Base-by-base conservation (phyloP, 345 rosid species). In the Syzygium oleosum region DNA sequence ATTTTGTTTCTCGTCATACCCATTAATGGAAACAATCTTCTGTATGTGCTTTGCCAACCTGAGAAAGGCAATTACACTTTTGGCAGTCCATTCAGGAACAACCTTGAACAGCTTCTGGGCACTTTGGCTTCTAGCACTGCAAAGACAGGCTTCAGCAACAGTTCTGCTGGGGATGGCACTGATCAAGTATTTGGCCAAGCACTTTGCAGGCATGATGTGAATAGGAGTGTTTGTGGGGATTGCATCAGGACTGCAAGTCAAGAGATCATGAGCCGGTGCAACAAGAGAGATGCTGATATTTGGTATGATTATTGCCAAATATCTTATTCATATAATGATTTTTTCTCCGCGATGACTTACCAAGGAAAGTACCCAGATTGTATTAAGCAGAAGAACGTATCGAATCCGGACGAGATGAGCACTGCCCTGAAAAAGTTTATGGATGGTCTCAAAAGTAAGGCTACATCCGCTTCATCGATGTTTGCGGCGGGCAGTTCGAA, bases 31-130 rank as follows among this genome's bases (percentile, higher is more conserved):
- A 27, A 52, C 86, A 22, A 1, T 34, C 51, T 31, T 53, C 61
- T 54, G 65, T 0, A 19, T 2, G 1, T 54, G 51, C 12, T 54
- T 51, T 85, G 86, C 46, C 25, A 0, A 5, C 1, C 25, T 2
- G 7, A 21, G 9, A 54, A 54, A 5, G 9, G 0, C 63, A 52
- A 54, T 31, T 54, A 10, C 49, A 73, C 31, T 41, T 31, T n/a
- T 1, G 61, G n/a, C 46, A 85, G 65, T 9, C 61, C 63, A 2
- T 85, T 85, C 29, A 0, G 27, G 25, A 53, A 6, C 14, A 85
- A 85, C 86, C 86, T 85, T n/a, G 49, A 54, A 29, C 31, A 85
- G 61, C 63, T 85, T 54, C 86, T 85, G 65, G 51, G 19, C 2
- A 54, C 7, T 21, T 85, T 85, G 49, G 68, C 65, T 25, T 12